These are phyloP conservation scores for Gomphus sp. DNA, from an alignment of 1,284 basidiomycete genomes.

Conservation along the genomic window DNA sequence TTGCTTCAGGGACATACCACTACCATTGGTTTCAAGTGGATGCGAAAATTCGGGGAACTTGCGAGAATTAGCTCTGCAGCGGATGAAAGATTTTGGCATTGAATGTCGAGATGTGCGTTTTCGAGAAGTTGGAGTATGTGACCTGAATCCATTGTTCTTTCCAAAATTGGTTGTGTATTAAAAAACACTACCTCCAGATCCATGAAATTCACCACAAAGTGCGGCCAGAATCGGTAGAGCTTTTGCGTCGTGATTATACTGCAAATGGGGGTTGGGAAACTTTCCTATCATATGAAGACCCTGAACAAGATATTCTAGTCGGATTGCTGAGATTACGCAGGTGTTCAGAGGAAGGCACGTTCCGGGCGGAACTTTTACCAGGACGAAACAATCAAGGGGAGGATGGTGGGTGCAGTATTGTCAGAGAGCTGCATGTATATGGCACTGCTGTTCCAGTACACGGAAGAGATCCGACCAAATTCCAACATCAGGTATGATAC, in stretches of 20 bases:
- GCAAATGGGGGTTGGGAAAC: constrained; percentile 99
- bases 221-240: constrained; percentile 91
- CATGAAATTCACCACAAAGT: constrained; percentile 99
- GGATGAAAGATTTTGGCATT: constrained; percentile 99
- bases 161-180: background rate
- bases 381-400: constrained; percentile 37
- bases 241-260: constrained; percentile 93
- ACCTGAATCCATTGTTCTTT: background rate
- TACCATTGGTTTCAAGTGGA: constrained; percentile 91
- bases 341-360: constrained; percentile 94
- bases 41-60: constrained; percentile 98
- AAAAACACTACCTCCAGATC: constrained; percentile 43
- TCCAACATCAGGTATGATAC: constrained; percentile 77
- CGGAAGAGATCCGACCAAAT: constrained; percentile 94
- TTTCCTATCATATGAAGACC: constrained; percentile 98
- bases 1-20: constrained; percentile 76
- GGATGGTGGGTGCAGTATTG: constrained; percentile 85
- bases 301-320: constrained; percentile 92
- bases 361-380: constrained; percentile 82
- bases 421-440: constrained; percentile 97
- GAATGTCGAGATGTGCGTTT: constrained; percentile 97
- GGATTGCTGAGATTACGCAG: constrained; percentile 89
- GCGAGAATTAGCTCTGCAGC: constrained; percentile 89
- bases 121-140: constrained; percentile 91
- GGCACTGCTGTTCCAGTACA: constrained; percentile 98